phyloP scores from a whole-genome alignment of 192 early-diverging fungal species.

The Coemansia sp. region DNA sequence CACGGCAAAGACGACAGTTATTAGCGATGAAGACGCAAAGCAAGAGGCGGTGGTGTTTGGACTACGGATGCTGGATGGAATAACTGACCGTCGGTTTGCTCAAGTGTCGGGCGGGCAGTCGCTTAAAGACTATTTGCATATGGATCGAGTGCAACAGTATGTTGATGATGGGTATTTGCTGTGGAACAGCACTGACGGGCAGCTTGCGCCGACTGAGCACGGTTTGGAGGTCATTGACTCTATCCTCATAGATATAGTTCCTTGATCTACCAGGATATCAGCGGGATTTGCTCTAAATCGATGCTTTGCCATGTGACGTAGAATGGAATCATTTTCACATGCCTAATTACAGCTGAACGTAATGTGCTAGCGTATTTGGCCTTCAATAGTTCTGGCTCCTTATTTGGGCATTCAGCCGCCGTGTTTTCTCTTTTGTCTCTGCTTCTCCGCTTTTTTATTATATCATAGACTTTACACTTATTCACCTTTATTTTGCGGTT shows the following conservation, averaged over 20 bases:
- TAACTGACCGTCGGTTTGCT: slow-evolving; percentile 22
- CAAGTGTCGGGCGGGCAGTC: slow-evolving; percentile 13
- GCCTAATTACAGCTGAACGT: not conserved
- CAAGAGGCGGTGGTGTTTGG: slow-evolving; percentile 54
- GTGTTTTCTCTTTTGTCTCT: not conserved
- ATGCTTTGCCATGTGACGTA: slow-evolving; percentile 11
- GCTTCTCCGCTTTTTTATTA: not conserved
- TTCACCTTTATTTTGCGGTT: not conserved
- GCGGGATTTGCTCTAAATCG: not conserved
- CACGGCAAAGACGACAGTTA: not conserved
- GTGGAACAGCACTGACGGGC: slow-evolving; percentile 5
- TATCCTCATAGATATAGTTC: slow-evolving; percentile 36
- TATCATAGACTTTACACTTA: not conserved
- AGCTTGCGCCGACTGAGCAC: slow-evolving; percentile 34
- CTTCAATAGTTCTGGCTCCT: not conserved
- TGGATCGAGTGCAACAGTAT: slow-evolving; percentile 26
- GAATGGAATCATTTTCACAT: slow-evolving; percentile 11
- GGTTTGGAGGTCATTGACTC: slow-evolving; percentile 43
- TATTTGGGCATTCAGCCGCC: not conserved
- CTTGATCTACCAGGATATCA: slow-evolving; percentile 4
- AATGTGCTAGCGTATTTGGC: too few species aligned
- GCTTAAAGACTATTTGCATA: slow-evolving; percentile 29
- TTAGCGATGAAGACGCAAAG: slow-evolving; percentile 14
- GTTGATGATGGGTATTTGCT: slow-evolving; percentile 21
- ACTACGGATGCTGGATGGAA: slow-evolving; percentile 51